Conservation (phyloP, 2,329 filamentous ascomycete species). For the Phaeoacremonium minimum region DNA sequence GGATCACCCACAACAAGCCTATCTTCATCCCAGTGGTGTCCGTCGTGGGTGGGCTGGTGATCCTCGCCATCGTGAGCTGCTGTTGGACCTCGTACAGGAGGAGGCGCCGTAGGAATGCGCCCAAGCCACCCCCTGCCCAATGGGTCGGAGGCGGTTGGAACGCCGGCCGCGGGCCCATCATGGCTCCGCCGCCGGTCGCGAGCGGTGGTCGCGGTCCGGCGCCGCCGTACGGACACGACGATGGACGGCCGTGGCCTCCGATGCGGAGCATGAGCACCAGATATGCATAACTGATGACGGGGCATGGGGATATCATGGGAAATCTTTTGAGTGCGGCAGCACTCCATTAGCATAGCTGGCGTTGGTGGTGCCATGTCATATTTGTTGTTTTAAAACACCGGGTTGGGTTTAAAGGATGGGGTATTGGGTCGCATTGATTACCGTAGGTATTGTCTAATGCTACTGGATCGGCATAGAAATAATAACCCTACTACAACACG, state of each 20-base stretch:
- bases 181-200: conserved; percentile 6
- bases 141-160: background rate
- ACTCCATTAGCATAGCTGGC: no score
- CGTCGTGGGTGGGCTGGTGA: conserved; percentile 67
- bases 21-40: conserved; percentile 77
- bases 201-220: conserved; percentile 3
- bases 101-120: conserved; percentile 1
- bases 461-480: background rate
- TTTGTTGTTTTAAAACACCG: no score
- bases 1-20: conserved; percentile 72
- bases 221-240: no score
- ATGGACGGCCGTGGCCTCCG: conserved; percentile 1
- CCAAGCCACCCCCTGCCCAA: background rate
- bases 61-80: conserved; percentile 67
- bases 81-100: conserved; percentile 24
- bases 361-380: no score
- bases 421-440: background rate
- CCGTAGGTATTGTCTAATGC: background rate
- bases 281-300: conserved; percentile 2
- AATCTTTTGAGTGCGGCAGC: no score
- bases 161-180: conserved; percentile 1
- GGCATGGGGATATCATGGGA: no score
- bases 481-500: background rate
- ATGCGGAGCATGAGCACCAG: conserved; percentile 1
- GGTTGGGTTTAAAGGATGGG: no score